Conservation (phyloP, 257 asterid species). For the Nicotiana paniculata region DNA sequence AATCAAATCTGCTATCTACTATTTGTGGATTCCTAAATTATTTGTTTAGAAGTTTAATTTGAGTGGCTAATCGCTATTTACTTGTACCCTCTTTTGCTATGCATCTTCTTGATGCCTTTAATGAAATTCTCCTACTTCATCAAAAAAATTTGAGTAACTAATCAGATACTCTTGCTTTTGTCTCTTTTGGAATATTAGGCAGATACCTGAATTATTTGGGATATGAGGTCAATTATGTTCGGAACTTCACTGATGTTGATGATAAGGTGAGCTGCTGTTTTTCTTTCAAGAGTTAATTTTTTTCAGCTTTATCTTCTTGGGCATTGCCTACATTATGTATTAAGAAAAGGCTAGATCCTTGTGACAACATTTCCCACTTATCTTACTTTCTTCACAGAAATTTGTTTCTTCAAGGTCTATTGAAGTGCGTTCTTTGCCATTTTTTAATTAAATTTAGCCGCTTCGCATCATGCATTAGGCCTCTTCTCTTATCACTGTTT, state of each 20-base stretch:
- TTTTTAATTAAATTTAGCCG: no score
- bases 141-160: slow-evolving; percentile 4
- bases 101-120: no score
- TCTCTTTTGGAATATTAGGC: slow-evolving; percentile 47
- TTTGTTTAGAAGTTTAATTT: neutral
- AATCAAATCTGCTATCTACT: neutral
- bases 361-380: no score
- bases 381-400: no score
- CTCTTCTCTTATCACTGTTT: no score
- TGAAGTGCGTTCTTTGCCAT: no score
- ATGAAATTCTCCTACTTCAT: no score
- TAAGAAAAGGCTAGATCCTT: no score
- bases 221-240: slow-evolving; percentile 84
- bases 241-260: slow-evolving; percentile 97
- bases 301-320: neutral
- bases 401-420: no score
- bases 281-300: slow-evolving; percentile 6
- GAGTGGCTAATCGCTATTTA: slow-evolving; percentile 8
- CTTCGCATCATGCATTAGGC: no score
- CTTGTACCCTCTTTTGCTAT: no score
- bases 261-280: slow-evolving; percentile 57
- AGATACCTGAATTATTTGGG: slow-evolving; percentile 89
- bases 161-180: slow-evolving; percentile 18
- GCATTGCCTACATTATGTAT: no score
- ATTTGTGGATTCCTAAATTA: neutral